Conservation (phyloP, 768 basidiomycete genomes). For the Amanita phalloides region DNA sequence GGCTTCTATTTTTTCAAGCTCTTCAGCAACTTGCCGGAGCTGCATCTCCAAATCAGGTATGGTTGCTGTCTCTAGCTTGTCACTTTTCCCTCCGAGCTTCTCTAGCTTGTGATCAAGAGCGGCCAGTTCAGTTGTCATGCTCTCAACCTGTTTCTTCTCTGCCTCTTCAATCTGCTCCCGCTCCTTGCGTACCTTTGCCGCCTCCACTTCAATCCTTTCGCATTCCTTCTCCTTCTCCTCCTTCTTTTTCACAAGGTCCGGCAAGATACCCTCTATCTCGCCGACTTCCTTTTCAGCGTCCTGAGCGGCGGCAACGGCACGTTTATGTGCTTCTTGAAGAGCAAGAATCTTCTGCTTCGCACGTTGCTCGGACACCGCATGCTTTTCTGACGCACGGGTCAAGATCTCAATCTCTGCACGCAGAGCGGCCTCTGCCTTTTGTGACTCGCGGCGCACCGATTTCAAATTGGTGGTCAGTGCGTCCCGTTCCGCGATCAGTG, state of each 20-base stretch:
- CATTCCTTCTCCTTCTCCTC: conserved; percentile 33
- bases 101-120: conserved; percentile 54
- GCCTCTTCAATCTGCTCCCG: conserved; percentile 35
- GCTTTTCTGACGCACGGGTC: conserved; percentile 76
- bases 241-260: conserved; percentile 25
- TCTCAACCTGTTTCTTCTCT: conserved; percentile 44
- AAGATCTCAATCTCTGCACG: conserved; percentile 78
- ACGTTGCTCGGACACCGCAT: conserved; percentile 62
- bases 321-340: conserved; percentile 80
- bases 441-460: conserved; percentile 66
- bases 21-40: conserved; percentile 44
- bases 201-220: conserved; percentile 33
- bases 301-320: conserved; percentile 48
- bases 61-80: conserved; percentile 47
- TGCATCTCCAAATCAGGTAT: conserved; percentile 63
- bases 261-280: conserved; percentile 35
- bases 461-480: conserved; percentile 63
- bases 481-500: conserved; percentile 57
- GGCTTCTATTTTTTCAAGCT: conserved; percentile 39
- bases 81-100: conserved; percentile 49
- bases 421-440: conserved; percentile 73
- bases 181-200: conserved; percentile 32
- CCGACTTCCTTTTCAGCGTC: conserved; percentile 33
- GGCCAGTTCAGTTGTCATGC: conserved; percentile 46
- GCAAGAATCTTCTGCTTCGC: conserved; percentile 81